Percentiles rank a stretch among this genome's conserved stretches.
phyloP scores from a whole-genome alignment of 2,329 filamentous ascomycete species.

The Pseudogymnoascus sp. region DNA sequence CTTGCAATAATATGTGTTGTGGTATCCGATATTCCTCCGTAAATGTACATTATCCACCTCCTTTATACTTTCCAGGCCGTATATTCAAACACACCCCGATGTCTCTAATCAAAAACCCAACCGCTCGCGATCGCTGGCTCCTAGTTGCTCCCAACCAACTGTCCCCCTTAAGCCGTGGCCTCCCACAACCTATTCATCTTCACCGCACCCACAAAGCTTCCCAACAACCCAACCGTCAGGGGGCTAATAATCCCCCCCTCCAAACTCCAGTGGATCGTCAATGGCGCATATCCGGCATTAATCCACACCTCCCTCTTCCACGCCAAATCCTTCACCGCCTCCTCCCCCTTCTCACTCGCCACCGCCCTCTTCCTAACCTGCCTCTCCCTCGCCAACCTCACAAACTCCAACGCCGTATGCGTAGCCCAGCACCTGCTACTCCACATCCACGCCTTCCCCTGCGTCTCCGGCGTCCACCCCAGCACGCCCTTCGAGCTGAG shows the following conservation, averaged over 20 bases:
- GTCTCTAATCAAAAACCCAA: background rate
- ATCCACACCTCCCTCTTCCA: slow-evolving; percentile 62
- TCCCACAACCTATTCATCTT: slow-evolving; percentile 38
- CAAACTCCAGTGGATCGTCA: slow-evolving; percentile 77
- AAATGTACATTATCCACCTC: background rate
- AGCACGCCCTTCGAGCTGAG: slow-evolving; percentile 67
- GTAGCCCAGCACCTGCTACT: slow-evolving; percentile 73
- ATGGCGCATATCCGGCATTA: slow-evolving; percentile 69
- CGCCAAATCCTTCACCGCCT: slow-evolving; percentile 28
- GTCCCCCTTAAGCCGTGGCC: slow-evolving; percentile 25
- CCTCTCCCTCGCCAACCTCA: slow-evolving; percentile 43
- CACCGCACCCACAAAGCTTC: slow-evolving; percentile 41
- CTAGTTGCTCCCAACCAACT: background rate
- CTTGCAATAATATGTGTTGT: background rate
- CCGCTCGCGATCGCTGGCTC: background rate
- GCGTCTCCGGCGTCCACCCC: slow-evolving; percentile 45
- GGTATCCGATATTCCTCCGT: background rate
- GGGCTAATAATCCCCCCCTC: slow-evolving; percentile 57
- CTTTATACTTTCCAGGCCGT: background rate
- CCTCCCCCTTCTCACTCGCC: slow-evolving; percentile 54
- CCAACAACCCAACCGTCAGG: slow-evolving; percentile 49
- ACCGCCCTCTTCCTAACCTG: slow-evolving; percentile 25
- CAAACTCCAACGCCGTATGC: slow-evolving; percentile 69
- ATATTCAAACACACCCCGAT: background rate
- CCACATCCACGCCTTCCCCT: slow-evolving; percentile 58